Base-by-base conservation (phyloP, 2,329 filamentous ascomycete genomes). In the Harringtonia lauricola region DNA sequence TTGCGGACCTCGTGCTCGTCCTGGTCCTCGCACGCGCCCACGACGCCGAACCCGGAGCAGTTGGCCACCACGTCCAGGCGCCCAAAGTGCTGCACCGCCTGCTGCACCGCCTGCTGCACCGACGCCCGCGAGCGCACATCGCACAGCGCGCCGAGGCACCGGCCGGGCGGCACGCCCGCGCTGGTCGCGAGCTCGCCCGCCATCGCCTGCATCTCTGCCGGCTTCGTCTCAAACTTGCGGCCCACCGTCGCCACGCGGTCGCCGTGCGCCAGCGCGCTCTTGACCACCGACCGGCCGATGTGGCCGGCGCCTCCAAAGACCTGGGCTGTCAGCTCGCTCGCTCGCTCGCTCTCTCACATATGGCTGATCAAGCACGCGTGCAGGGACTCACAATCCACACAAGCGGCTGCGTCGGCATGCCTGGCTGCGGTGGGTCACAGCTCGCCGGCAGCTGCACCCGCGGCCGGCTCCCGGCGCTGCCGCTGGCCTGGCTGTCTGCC, bases 251-350 rank as follows among this genome's bases (percentile, higher is more conserved):
- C 81, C 45, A 95, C 90, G 41, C 81, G 72, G 59, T 98, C 92
- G 53, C 83, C 83, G 54, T 87, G 83, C 15, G 77, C 71, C 19
- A 96, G 72, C 15, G 85, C 87, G 43, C 76, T 79, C 56, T 92
- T 90, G 47, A 90, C 86, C 18, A 96, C 76, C 8, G 86, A 94
- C 42, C 87, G 82, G 47, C 92, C 92, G 72, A 96, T 94, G 57
- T 98, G 92, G 44, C 92, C 92, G n/a, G 89, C 95, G 39, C 87
- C 89, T 39, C 92, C 92, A 63, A 95, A 98, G 43, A 96, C 71
- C 86, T 88, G 47, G n/a, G n/a, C n/a, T n/a, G n/a, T n/a, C n/a
- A n/a, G n/a, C n/a, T n/a, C n/a, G n/a, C n/a, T n/a, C 34, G 14
- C 47, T 37, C 31, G 19, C 26, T 35, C 21, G 41, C 14, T 37